phyloP scores from a whole-genome alignment of 495 filamentous ascomycete species.

The Neurospora pannonica region DNA sequence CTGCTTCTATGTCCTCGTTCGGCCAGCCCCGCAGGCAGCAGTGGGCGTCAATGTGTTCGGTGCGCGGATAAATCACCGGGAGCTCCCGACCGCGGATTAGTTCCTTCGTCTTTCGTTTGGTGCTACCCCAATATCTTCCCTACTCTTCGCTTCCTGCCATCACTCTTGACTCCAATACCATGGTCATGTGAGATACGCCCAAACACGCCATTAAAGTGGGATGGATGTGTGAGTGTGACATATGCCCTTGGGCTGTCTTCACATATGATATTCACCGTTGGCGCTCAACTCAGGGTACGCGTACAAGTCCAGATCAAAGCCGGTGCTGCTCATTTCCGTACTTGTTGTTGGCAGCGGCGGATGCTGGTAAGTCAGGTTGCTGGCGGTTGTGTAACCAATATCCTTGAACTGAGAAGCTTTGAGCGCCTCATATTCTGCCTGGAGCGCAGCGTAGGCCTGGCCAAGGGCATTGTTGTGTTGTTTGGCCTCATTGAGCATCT shows the following conservation, averaged over 20 bases:
- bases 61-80: background rate
- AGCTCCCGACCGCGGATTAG: background rate
- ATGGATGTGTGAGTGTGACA: background rate
- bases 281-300: constrained; percentile 20
- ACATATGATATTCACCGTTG: background rate
- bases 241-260: background rate
- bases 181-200: background rate
- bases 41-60: background rate
- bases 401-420: constrained; percentile 22
- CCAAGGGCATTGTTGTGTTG: constrained; percentile 33
- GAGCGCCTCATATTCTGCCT: constrained; percentile 32
- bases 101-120: background rate
- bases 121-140: background rate
- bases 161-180: background rate
- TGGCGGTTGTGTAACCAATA: constrained; percentile 8
- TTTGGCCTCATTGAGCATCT: constrained; percentile 53
- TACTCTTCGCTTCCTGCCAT: background rate
- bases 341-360: constrained; percentile 8
- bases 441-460: constrained; percentile 31
- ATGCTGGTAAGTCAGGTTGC: constrained; percentile 9
- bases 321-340: constrained; percentile 7
- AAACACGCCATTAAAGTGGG: background rate
- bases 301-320: constrained; percentile 21
- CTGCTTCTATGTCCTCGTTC: background rate
- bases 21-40: background rate